phyloP scores from a whole-genome alignment of 306 rosid genomes.

The Calophaca sinica region DNA sequence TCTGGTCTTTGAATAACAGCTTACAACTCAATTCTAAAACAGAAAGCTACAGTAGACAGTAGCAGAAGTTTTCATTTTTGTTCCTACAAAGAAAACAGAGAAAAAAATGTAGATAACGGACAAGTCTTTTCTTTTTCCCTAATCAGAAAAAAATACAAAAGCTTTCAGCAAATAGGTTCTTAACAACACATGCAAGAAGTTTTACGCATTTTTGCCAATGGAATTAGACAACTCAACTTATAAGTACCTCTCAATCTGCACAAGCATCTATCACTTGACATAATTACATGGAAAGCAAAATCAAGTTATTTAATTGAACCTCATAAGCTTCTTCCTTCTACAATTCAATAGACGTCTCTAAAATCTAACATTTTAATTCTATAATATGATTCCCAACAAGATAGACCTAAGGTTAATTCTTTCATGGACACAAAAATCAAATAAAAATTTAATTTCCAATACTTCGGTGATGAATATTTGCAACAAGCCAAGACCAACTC shows the following conservation, averaged over 20 bases:
- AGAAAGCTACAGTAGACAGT: neutral
- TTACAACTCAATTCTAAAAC: neutral
- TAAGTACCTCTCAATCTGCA: neutral
- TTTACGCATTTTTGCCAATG: neutral
- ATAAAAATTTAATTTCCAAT: conserved; percentile 6
- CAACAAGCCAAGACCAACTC: conserved; percentile 24
- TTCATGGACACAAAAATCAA: conserved; percentile 8
- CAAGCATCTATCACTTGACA: conserved; percentile 18
- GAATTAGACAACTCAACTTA: conserved; percentile 8
- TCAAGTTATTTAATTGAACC: conserved; percentile 31
- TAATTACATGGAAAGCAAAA: conserved; percentile 22
- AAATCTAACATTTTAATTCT: conserved; percentile 8
- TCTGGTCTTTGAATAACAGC: conserved; percentile 1
- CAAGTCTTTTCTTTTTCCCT: neutral
- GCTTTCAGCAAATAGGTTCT: neutral
- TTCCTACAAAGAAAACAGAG: neutral
- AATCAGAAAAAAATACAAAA: neutral
- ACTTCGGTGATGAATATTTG: conserved; percentile 25
- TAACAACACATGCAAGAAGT: neutral
- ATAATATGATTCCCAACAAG: conserved; percentile 21
- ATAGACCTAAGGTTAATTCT: neutral
- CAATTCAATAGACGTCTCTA: conserved; percentile 7
- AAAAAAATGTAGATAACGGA: too few relatives aligned
- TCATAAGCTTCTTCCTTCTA: neutral
- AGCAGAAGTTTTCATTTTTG: neutral